Evolutionary conservation across 495 filamentous ascomycete genomes (phyloP), one percentile per base, ranked within the genome.

Genomic region (Hypoxylon crocopeplum): DNA sequence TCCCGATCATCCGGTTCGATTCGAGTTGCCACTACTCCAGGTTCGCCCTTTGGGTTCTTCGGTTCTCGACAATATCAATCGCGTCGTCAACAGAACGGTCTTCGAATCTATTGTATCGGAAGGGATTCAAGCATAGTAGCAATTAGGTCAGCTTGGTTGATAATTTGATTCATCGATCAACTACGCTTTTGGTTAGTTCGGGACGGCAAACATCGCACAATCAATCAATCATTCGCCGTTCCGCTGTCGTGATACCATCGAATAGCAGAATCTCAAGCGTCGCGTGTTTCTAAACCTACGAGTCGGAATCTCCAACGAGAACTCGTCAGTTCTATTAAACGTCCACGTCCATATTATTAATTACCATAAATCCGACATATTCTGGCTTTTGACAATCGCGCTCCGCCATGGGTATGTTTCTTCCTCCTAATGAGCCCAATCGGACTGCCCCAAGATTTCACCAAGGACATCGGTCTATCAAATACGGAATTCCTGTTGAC

Each of bases 341-440:
- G 29, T 21, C 41, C 10, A 2, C 15, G 3, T 34, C n/a, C 8
- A 46, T n/a, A n/a, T 27, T 10, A 22, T 48, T 36, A 4, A 41
- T 40, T 46, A 33, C 34, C 20, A 33, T 22, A 30, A 12, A 44
- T 27, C 32, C 32, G 27, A 38, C 2, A 40, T 39, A 40, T 44
- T 34, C 15, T 24, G 15, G 20, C 19, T 22, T 39, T n/a, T 36
- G 24, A 38, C 27, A 32, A 32, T 42, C 17, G 11, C 42, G 11
- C 20, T 4, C 51, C 49, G 27, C 15, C 36, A 64, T 64, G 61
- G 37, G 55, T 59, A 59, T 51, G 55, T 38, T 39, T 36, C 10
- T 40, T 58, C 19, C 7, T 47, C 21, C 33, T 5, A 12, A 7
- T 7, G 21, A 16, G 30, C 39, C 22, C 13, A 7, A 11, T 19